Conservation (phyloP, 23 red algal species). For the Chondrus crispus region DNA sequence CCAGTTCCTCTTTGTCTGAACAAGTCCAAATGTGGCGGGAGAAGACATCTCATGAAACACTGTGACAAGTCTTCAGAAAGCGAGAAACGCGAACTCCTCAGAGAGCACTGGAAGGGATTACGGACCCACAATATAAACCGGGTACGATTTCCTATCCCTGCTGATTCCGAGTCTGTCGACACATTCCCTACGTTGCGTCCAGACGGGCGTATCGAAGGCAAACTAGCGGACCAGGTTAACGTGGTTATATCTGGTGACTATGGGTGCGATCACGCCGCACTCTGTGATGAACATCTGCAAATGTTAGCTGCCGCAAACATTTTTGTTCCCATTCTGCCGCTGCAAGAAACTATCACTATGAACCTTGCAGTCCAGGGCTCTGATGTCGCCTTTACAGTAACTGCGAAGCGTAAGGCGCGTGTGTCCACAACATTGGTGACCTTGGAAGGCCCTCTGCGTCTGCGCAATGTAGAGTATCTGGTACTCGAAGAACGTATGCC, state of each 20-base stretch:
- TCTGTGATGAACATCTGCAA: background rate
- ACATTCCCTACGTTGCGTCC: too few species aligned
- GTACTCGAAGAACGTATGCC: background rate
- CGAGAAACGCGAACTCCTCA: background rate
- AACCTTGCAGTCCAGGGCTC: background rate
- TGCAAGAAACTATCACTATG: background rate
- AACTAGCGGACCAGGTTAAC: background rate
- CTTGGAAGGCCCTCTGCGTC: background rate
- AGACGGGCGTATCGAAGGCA: background rate
- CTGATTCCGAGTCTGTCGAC: too few species aligned
- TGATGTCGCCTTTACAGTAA: background rate
- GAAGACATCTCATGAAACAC: background rate
- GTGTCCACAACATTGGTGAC: background rate
- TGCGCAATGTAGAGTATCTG: constrained; percentile 15
- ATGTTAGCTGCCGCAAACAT: background rate
- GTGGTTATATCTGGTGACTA: background rate
- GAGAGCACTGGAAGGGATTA: background rate
- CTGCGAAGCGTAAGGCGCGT: background rate
- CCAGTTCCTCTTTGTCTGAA: background rate
- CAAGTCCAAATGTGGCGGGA: background rate
- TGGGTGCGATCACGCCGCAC: background rate
- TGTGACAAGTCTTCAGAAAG: background rate
- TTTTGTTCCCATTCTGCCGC: background rate
- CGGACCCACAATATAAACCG: too few species aligned
- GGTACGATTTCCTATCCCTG: too few species aligned